phyloP scores from a whole-genome alignment of 148 eudicot species.

The Rhododendron henanense region DNA sequence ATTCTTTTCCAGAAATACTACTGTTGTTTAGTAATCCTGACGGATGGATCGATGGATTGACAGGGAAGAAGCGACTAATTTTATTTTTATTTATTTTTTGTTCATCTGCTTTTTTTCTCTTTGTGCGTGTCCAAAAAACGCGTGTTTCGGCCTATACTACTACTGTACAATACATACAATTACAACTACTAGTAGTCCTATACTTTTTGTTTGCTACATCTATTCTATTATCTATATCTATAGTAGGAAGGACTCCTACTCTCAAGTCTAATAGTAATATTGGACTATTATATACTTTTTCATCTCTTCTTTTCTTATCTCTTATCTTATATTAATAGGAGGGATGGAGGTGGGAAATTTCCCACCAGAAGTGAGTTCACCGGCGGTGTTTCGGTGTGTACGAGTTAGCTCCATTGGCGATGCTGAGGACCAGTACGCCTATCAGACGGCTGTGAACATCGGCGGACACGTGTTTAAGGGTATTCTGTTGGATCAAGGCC shows the following conservation, averaged over 20 bases:
- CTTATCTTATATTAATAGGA: background rate
- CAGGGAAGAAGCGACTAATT: conserved; percentile 25
- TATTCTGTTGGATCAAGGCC: conserved; percentile 76
- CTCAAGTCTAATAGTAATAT: background rate
- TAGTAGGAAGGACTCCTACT: background rate
- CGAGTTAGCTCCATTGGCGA: conserved; percentile 68
- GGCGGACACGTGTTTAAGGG: conserved; percentile 84
- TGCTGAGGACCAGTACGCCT: conserved; percentile 62
- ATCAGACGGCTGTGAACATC: conserved; percentile 75
- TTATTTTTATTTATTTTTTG: background rate
- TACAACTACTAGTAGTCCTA: background rate
- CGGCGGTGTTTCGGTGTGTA: conserved; percentile 63
- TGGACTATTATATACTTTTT: too few relatives aligned
- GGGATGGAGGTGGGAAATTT: conserved; percentile 65
- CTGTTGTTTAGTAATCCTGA: conserved; percentile 52
- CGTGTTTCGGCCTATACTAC: background rate
- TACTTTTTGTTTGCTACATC: background rate
- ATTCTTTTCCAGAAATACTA: conserved; percentile 23
- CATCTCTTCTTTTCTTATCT: too few relatives aligned
- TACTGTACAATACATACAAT: background rate
- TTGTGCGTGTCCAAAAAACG: background rate
- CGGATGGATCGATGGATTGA: conserved; percentile 32
- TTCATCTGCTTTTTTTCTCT: background rate
- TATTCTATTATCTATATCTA: too few relatives aligned
- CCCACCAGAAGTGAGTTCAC: conserved; percentile 56